Conservation (phyloP, 805 yeast species). For the Candida xyloterini region DNA sequence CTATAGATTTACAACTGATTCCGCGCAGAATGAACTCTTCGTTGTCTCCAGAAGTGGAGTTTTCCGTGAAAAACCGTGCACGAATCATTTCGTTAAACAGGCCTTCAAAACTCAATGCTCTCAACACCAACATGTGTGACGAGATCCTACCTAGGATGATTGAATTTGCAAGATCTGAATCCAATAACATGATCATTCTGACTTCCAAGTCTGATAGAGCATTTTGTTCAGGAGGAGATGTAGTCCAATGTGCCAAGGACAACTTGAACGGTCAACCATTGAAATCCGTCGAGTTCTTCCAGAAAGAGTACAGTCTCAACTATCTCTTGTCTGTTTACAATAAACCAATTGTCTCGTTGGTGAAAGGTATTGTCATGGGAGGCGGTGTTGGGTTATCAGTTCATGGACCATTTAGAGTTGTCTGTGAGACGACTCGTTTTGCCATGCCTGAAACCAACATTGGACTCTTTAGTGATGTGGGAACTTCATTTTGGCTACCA, state of each 20-base stretch:
- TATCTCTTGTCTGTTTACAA: constrained; percentile 75
- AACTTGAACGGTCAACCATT: constrained; percentile 46
- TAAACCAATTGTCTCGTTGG: constrained; percentile 81
- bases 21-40: constrained; percentile 9
- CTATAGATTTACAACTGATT: constrained; percentile 4
- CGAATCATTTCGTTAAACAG: constrained; percentile 77
- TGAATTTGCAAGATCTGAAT: constrained; percentile 71
- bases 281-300: constrained; percentile 64
- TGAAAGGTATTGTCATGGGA: constrained; percentile 96
- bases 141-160: constrained; percentile 67
- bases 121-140: constrained; percentile 71
- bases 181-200: constrained; percentile 63
- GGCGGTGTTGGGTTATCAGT: constrained; percentile 94
- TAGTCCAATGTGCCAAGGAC: constrained; percentile 68
- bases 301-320: constrained; percentile 77
- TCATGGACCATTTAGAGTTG: constrained; percentile 89
- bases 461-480: constrained; percentile 96
- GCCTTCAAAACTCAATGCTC: constrained; percentile 78
- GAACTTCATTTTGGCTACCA: constrained; percentile 86
- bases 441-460: constrained; percentile 99
- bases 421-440: constrained; percentile 85
- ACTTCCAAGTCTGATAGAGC: constrained; percentile 66
- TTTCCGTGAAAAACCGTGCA: constrained; percentile 58
- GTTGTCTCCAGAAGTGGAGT: constrained; percentile 52
- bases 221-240: constrained; percentile 97